Evolutionary conservation across 106 monocot genomes (phyloP).

Genomic region (Platanthera guangdongensis): DNA sequence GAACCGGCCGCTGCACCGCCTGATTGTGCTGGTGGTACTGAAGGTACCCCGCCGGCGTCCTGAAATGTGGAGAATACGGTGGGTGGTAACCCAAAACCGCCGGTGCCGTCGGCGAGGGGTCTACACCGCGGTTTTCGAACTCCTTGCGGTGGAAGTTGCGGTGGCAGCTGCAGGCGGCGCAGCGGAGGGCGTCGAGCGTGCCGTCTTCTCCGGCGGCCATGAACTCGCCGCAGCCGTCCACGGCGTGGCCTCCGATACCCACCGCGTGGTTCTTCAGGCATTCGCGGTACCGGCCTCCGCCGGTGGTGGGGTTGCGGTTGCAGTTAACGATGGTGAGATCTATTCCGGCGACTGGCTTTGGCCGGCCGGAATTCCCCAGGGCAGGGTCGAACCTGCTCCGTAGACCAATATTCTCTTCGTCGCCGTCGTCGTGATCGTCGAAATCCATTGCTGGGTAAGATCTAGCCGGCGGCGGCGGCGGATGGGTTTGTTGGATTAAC

Average conservation of each 20-base stretch:
- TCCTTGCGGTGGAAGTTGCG: conserved; percentile 77
- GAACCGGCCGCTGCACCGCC: conserved; percentile 1
- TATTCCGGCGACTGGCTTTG: not conserved
- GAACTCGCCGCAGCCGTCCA: conserved; percentile 66
- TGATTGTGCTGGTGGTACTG: conserved; percentile 18
- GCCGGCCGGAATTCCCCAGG: not conserved
- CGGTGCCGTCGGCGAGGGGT: not conserved
- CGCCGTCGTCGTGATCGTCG: conserved; percentile 24
- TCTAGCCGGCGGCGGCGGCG: not conserved
- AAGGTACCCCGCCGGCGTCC: conserved; percentile 27
- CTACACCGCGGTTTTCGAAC: conserved; percentile 2
- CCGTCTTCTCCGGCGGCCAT: conserved; percentile 54
- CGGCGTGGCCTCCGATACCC: conserved; percentile 40
- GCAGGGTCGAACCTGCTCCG: not conserved
- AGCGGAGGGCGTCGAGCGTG: conserved; percentile 44
- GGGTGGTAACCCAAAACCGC: not conserved
- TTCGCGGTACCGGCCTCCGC: conserved; percentile 35
- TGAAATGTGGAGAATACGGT: conserved; percentile 30
- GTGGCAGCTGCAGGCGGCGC: conserved; percentile 71
- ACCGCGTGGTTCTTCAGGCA: conserved; percentile 63
- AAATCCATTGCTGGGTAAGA: conserved; percentile 20
- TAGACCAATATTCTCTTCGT: conserved; percentile 19
- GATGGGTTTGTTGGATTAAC: not conserved
- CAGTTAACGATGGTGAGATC: not conserved
- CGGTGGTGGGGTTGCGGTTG: too few species aligned